Conservation (phyloP, 1,139 yeast species). For the Pichia sp. region DNA sequence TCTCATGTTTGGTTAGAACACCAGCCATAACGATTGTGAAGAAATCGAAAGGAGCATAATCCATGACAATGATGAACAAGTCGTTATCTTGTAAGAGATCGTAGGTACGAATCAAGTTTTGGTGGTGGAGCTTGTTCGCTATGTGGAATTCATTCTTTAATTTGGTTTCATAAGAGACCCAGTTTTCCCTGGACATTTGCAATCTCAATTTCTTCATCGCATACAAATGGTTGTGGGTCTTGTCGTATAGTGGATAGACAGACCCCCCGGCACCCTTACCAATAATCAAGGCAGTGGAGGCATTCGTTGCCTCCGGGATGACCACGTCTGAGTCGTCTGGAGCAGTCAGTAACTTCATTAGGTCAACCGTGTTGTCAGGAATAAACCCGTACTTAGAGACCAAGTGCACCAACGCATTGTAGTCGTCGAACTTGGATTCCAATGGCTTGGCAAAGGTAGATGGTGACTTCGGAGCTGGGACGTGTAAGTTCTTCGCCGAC, state of each 20-base stretch:
- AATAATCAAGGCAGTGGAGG: conserved; percentile 27
- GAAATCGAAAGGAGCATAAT: conserved; percentile 69
- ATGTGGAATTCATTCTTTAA: conserved; percentile 64
- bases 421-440: conserved; percentile 17
- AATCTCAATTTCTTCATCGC: conserved; percentile 70
- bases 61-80: conserved; percentile 63
- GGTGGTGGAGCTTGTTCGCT: conserved; percentile 57
- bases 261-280: conserved; percentile 82
- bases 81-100: conserved; percentile 56
- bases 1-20: conserved; percentile 52
- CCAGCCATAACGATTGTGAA: conserved; percentile 76
- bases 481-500: neutral
- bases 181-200: conserved; percentile 48
- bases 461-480: neutral
- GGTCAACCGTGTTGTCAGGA: conserved; percentile 36
- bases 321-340: neutral
- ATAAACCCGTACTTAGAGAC: conserved; percentile 49
- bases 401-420: conserved; percentile 18
- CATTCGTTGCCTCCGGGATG: conserved; percentile 30
- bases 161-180: conserved; percentile 52
- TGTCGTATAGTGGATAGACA: conserved; percentile 39
- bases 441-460: neutral
- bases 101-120: conserved; percentile 58
- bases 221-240: conserved; percentile 39
- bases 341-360: conserved; percentile 8